phyloP scores from a whole-genome alignment of 2,329 filamentous ascomycete species.

The Elsinoe australis region DNA sequence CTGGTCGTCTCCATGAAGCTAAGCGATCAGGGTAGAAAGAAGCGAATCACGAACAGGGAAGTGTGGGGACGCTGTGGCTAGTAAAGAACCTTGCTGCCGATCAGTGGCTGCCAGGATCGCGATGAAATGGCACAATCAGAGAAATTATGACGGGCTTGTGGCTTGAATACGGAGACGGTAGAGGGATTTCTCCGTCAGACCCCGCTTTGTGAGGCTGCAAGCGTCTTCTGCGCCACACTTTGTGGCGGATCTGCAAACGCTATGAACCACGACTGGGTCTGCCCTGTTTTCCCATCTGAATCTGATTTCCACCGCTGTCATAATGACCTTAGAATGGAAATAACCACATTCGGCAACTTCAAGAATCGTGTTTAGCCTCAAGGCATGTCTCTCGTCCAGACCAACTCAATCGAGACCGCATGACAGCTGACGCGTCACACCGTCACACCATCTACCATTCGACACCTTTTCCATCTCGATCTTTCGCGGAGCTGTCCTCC shows the following conservation, averaged over 20 bases:
- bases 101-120: conserved; percentile 12
- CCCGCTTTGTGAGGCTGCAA: background rate
- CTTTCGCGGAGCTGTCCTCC: background rate
- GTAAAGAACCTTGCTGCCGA: conserved; percentile 7
- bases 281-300: too few species aligned
- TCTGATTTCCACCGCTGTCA: background rate
- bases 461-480: conserved; percentile 11
- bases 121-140: background rate
- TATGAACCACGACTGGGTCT: too few species aligned
- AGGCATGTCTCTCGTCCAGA: too few species aligned
- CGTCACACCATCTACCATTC: conserved; percentile 9
- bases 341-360: too few species aligned
- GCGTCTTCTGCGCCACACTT: background rate
- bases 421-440: conserved; percentile 7
- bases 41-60: conserved; percentile 13
- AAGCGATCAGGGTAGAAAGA: conserved; percentile 10
- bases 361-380: too few species aligned
- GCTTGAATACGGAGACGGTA: background rate
- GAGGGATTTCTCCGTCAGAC: background rate
- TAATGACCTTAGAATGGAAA: too few species aligned
- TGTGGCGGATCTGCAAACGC: background rate
- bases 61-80: conserved; percentile 10
- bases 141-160: conserved; percentile 5
- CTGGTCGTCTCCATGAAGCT: conserved; percentile 2
- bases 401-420: conserved; percentile 3